phyloP scores from a whole-genome alignment of 768 basidiomycete genomes.

The Melanogaster broomeanus region DNA sequence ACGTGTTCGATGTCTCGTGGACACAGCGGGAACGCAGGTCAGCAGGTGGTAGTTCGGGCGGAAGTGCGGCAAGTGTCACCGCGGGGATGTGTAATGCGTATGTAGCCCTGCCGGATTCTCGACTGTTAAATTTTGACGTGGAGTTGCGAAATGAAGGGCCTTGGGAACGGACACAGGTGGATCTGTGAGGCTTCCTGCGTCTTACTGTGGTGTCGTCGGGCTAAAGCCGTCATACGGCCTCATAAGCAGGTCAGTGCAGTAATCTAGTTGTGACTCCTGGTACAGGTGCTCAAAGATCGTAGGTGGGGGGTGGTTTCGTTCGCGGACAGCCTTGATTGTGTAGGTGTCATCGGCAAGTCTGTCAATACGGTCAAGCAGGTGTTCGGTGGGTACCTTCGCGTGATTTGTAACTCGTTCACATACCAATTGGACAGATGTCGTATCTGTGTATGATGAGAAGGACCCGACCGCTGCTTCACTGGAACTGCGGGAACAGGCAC shows the following conservation, averaged over 20 bases:
- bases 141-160: conserved; percentile 53
- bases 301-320: conserved; percentile 93
- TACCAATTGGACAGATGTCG: conserved; percentile 24
- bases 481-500: conserved; percentile 38
- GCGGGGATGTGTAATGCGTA: conserved; percentile 83
- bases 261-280: neutral
- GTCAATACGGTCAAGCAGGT: conserved; percentile 51
- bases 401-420: neutral
- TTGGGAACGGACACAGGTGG: conserved; percentile 96
- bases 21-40: conserved; percentile 47
- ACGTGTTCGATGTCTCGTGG: conserved; percentile 19
- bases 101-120: conserved; percentile 30
- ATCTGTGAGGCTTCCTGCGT: conserved; percentile 88
- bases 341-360: conserved; percentile 73
- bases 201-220: conserved; percentile 91
- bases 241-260: conserved; percentile 67
- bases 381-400: conserved; percentile 54
- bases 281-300: conserved; percentile 4
- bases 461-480: conserved; percentile 74
- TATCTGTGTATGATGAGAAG: conserved; percentile 53
- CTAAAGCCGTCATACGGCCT: conserved; percentile 95
- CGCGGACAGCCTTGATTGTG: conserved; percentile 94
- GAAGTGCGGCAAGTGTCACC: conserved; percentile 88
- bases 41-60: conserved; percentile 93
- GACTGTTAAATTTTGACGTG: conserved; percentile 1